Evolutionary conservation across 768 basidiomycete species (phyloP), one percentile per base, ranked within the genome.

Genomic region (Polyporus arcularius): DNA sequence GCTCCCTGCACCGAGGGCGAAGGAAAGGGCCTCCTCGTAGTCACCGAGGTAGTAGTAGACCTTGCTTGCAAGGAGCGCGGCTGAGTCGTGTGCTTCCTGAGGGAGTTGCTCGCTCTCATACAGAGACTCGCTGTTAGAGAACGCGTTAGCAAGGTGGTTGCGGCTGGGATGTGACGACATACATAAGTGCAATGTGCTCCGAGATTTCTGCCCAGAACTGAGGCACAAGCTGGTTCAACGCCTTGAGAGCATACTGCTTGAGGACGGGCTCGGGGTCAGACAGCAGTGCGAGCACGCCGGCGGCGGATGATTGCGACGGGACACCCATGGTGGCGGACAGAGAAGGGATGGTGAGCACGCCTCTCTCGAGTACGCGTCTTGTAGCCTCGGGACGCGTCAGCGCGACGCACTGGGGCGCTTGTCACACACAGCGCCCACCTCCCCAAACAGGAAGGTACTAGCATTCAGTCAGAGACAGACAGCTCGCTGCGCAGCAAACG

Each of bases 141-240:
- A 28, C 53, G 50, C 50, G 50, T 63, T 14, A 63, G 60, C 30
- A 39, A 47, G 40, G 5, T 56, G 43, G 53, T 18, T 21, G n/a
- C 16, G 32, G 16, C 10, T 28, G 16, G 30, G 26, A 21, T 1
- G 12, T n/a, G 32, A 54, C 51, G 6, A 79, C 92, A 68, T 73
- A 93, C 96, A 98, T 94, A 60, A 87, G 78, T 38, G 90, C 84
- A 68, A 98, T 89, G 72, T 92, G 86, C 75, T 99, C 97, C 67
- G 94, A 95, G 70, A 98, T 96, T 81, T 99, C 97, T 49, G 96
- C 90, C 97, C 97, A 99, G 75, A 98, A 98, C 68, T 92, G 89
- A 41, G 95, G 86, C 7, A 98, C 94, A 47, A 98, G 84, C 15
- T 84, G 78, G 69, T 86, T 90, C 55, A 99, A 82, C 47, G 88